Percentiles rank a stretch among this genome's conserved stretches.
Evolutionary conservation across 2,329 filamentous ascomycete genomes (phyloP).

Genomic region (Fusarium aywerte): DNA sequence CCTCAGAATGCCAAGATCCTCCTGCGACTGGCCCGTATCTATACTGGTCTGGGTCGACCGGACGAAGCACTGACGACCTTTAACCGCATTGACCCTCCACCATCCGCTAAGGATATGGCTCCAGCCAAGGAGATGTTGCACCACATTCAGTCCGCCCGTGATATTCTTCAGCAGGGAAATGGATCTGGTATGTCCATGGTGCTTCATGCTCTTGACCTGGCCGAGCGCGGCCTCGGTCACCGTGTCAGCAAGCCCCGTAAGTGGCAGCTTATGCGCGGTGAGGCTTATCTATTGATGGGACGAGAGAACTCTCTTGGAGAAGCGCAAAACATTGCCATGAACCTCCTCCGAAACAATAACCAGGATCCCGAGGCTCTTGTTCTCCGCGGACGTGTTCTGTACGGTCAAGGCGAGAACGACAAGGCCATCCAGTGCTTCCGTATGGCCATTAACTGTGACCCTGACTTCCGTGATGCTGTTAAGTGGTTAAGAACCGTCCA

Average conservation of each 20-base stretch:
- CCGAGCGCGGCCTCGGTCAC: constrained; percentile 80
- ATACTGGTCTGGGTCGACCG: constrained; percentile 86
- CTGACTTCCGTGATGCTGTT: constrained; percentile 88
- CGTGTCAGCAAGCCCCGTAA: constrained; percentile 86
- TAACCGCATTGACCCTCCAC: constrained; percentile 79
- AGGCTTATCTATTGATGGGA: constrained; percentile 93
- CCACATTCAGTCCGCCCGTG: constrained; percentile 82
- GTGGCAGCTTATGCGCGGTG: constrained; percentile 92
- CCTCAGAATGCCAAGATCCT: constrained; percentile 88
- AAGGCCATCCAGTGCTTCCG: constrained; percentile 94
- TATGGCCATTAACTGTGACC: constrained; percentile 88
- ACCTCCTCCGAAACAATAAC: constrained; percentile 83
- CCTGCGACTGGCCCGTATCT: constrained; percentile 87
- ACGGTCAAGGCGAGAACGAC: constrained; percentile 92
- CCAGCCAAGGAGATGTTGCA: constrained; percentile 86
- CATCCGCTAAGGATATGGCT: constrained; percentile 85
- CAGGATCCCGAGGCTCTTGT: constrained; percentile 95
- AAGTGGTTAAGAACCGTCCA: constrained; percentile 91
- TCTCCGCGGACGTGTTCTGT: constrained; percentile 85
- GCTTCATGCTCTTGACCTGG: constrained; percentile 89
- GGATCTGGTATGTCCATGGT: constrained; percentile 90
- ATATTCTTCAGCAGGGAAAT: constrained; percentile 77
- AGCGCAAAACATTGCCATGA: constrained; percentile 92
- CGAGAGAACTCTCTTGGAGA: constrained; percentile 89
- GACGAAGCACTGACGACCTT: constrained; percentile 88